These are phyloP conservation scores for Peronospora tabacina DNA, from an alignment of 352 stramenopile genomes.

Conservation along the genomic window DNA sequence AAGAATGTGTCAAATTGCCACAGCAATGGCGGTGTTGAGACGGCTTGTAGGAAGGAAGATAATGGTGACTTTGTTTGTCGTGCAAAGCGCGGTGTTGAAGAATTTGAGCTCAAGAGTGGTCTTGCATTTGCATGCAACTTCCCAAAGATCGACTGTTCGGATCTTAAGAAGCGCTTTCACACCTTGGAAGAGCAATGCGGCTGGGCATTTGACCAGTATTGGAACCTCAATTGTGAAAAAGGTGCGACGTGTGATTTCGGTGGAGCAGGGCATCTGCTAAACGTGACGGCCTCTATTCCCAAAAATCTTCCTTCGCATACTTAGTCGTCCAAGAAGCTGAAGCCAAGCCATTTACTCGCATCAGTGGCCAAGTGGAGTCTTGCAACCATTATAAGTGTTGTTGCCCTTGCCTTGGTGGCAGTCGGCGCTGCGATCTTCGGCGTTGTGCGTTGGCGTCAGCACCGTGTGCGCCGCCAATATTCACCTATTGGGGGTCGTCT, in stretches of 20 bases:
- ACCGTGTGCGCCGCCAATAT: conserved; percentile 36
- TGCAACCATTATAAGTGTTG: conserved; percentile 20
- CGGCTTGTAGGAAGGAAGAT: conserved; percentile 60
- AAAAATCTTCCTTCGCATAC: conserved; percentile 9
- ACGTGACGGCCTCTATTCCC: conserved; percentile 13
- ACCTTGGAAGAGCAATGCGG: conserved; percentile 66
- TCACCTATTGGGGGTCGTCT: conserved; percentile 35
- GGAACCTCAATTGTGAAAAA: conserved; percentile 58
- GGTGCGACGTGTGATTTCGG: conserved; percentile 79
- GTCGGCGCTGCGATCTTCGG: conserved; percentile 25
- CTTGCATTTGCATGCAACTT: conserved; percentile 62
- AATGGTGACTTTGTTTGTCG: conserved; percentile 65
- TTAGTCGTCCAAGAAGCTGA: conserved; percentile 6
- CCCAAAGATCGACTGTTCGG: no score
- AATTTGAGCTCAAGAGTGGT: conserved; percentile 59
- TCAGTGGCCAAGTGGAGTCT: conserved; percentile 30
- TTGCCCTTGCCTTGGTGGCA: conserved; percentile 13
- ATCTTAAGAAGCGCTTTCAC: conserved; percentile 39
- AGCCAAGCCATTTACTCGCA: conserved; percentile 21
- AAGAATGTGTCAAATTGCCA: conserved; percentile 71
- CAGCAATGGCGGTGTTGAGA: conserved; percentile 47
- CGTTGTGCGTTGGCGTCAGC: conserved; percentile 27
- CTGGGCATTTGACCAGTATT: conserved; percentile 74
- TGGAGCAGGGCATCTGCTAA: conserved; percentile 55
- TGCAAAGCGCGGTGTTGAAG: conserved; percentile 66